Base-by-base conservation (phyloP, 2,329 filamentous ascomycete genomes). In the Acrocalymma vagum region DNA sequence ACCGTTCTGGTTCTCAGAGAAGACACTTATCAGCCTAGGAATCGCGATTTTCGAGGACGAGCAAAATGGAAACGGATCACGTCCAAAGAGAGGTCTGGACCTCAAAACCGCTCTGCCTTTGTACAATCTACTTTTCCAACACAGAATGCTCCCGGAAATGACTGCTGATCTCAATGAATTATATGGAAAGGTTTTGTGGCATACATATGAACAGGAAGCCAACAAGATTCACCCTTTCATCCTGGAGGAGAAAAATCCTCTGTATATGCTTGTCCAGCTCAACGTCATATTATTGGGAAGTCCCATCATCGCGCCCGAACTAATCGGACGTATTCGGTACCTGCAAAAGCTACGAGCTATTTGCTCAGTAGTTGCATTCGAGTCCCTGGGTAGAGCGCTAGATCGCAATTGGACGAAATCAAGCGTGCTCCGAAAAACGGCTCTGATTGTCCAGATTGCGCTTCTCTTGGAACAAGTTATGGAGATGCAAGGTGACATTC, bases 401-500 rank as follows among this genome's bases (percentile, higher is more conserved):
- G 35, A 46, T 15, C 28, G 46, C n/a, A 29, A 23, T 6, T 23
- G 39, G 21, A 34, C 29, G 6, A 20, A 9, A 6, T 42, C 46
- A 20, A 39, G 16, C 18, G 14, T 11, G 11, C 27, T 9, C 10
- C 37, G 46, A 14, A 33, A 46, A 30, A 13, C 10, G 24, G 38
- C 42, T 35, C 16, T 50, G 22, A 43, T 46, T 9, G 11, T 50
- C 9, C 38, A 46, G 24, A 27, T 26, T 33, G 29, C 42, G 11
- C 29, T 50, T 7, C 34, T 50, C 9, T 38, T 50, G 4, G 46
- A 50, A 20, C 46, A 46, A 18, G 42, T 50, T 8, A n/a, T 43
- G 15, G 38, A 42, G 26, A 45, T 43, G 29, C 31, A 23, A 23
- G 33, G 18, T 22, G 23, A 42, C 9, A 13, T 38, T n/a, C 41